Evolutionary conservation across 345 rosid genomes (phyloP).

Genomic region (Carallia brachiata): DNA sequence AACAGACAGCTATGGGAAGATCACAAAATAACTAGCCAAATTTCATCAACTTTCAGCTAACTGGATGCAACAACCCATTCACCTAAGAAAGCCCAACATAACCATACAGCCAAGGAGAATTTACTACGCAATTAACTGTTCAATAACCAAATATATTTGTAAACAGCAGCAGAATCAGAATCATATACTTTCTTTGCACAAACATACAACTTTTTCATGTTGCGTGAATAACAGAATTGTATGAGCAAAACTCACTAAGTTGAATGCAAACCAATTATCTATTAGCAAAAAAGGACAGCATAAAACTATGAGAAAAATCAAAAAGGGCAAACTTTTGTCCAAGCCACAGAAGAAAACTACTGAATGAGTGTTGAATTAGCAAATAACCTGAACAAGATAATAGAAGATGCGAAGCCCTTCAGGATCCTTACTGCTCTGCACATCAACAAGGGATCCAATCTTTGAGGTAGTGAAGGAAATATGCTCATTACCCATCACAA

Average conservation of each 20-base stretch:
- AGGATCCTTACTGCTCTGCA: constrained; percentile 90
- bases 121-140: not conserved
- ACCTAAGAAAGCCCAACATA: not conserved
- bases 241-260: no score
- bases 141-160: no score
- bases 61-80: not conserved
- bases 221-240: no score
- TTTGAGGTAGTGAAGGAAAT: constrained; percentile 93
- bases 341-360: not conserved
- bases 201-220: no score
- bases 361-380: not conserved
- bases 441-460: constrained; percentile 98
- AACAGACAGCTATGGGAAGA: no score
- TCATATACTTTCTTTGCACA: no score
- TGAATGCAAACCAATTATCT: no score
- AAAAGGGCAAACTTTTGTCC: no score
- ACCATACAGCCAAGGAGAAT: not conserved
- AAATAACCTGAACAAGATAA: constrained; percentile 97
- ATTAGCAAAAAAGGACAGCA: no score
- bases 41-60: not conserved
- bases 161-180: no score
- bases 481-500: constrained; percentile 96
- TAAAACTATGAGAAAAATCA: no score
- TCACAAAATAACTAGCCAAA: no score
- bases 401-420: constrained; percentile 98